Conservation (phyloP, 495 filamentous ascomycete genomes). For the Tricharina praecox region DNA sequence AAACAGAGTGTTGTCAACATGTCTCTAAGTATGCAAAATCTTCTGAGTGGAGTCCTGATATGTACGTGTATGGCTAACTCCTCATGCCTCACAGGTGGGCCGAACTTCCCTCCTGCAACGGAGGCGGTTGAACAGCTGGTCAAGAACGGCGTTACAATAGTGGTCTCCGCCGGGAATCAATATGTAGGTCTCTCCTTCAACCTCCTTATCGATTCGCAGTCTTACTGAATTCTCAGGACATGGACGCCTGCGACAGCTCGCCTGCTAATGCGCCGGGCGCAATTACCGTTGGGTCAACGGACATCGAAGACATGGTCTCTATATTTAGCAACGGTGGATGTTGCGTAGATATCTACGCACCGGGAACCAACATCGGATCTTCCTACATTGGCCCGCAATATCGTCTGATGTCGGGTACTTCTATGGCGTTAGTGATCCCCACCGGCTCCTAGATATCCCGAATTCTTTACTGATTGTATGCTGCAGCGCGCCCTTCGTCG, state of each 20-base stretch:
- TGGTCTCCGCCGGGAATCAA: constrained; percentile 49
- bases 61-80: too few species aligned
- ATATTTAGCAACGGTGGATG: constrained; percentile 28
- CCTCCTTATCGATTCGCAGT: neutral
- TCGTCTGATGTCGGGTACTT: constrained; percentile 45
- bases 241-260: constrained; percentile 37
- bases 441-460: constrained; percentile 25
- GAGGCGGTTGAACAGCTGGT: too few species aligned
- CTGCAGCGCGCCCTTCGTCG: constrained; percentile 23
- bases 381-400: constrained; percentile 32
- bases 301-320: constrained; percentile 20
- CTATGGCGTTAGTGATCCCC: constrained; percentile 31
- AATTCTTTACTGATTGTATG: constrained; percentile 9
- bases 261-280: constrained; percentile 38
- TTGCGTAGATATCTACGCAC: constrained; percentile 29
- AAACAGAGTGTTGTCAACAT: constrained; percentile 27
- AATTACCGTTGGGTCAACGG: constrained; percentile 29
- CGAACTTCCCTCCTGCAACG: too few species aligned
- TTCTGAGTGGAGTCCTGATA: too few species aligned
- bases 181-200: neutral
- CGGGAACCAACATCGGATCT: constrained; percentile 33
- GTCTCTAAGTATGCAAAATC: constrained; percentile 17
- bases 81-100: too few species aligned
- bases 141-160: constrained; percentile 42
- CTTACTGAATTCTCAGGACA: constrained; percentile 39